Conservation (phyloP, 306 rosid species). For the Malus sieversii region DNA sequence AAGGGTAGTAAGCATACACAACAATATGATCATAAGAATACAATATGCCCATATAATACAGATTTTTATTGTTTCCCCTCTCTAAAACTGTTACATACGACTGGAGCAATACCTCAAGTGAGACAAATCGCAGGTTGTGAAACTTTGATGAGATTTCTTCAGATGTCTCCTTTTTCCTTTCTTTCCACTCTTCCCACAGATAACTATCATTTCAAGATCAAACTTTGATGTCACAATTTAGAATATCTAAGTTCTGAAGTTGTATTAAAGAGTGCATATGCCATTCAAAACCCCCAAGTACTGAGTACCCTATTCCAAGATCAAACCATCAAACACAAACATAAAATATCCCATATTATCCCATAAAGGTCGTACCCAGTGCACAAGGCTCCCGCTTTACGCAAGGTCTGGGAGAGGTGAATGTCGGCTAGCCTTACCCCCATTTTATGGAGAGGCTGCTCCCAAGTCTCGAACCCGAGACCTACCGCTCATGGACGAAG, state of each 20-base stretch:
- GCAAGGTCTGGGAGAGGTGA: no score
- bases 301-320: background rate
- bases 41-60: background rate
- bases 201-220: conserved; percentile 46
- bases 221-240: conserved; percentile 3
- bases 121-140: conserved; percentile 67
- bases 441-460: no score
- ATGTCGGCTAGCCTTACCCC: no score
- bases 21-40: background rate
- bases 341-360: background rate
- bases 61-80: background rate
- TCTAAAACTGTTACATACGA: background rate
- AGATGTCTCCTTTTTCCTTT: conserved; percentile 51
- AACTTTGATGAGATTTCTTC: conserved; percentile 61
- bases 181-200: conserved; percentile 95
- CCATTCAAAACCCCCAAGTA: background rate
- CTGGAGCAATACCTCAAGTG: conserved; percentile 57
- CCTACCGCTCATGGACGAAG: no score
- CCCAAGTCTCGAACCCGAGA: no score
- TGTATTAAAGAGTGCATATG: background rate
- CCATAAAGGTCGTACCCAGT: background rate
- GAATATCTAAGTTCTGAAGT: conserved; percentile 6
- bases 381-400: no score
- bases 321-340: background rate
- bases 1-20: background rate